phyloP scores from a whole-genome alignment of 2,329 filamentous ascomycete species.

The Alternaria tenuissima region DNA sequence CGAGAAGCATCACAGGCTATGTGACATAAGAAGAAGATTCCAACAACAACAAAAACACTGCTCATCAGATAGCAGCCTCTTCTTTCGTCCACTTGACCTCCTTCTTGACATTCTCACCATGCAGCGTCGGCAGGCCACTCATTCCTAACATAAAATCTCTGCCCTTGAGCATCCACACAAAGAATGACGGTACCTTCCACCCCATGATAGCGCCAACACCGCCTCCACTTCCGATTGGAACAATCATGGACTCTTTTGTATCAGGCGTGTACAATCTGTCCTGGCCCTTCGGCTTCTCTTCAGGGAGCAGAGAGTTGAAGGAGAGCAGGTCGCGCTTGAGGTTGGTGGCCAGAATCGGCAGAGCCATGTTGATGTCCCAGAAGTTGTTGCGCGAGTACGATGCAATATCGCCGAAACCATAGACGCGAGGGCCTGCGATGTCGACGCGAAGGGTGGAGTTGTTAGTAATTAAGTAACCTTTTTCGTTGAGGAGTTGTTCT shows the following conservation, averaged over 20 bases:
- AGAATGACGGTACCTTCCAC: conserved; percentile 48
- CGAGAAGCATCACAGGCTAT: neutral
- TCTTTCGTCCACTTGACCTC: conserved; percentile 36
- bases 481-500: conserved; percentile 53
- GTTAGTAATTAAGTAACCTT: conserved; percentile 61
- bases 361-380: conserved; percentile 50
- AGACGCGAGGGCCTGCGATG: conserved; percentile 56
- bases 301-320: conserved; percentile 27
- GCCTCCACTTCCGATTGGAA: conserved; percentile 43
- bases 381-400: conserved; percentile 54
- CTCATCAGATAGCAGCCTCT: conserved; percentile 29
- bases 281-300: conserved; percentile 34
- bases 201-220: conserved; percentile 51
- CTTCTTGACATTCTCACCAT: conserved; percentile 35
- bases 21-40: neutral
- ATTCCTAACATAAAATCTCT: conserved; percentile 50
- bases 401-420: conserved; percentile 59
- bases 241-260: conserved; percentile 37
- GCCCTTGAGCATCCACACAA: conserved; percentile 53
- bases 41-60: neutral
- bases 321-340: conserved; percentile 58
- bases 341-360: conserved; percentile 55
- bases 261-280: conserved; percentile 35
- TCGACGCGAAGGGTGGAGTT: conserved; percentile 56
- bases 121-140: conserved; percentile 19